Conservation (phyloP, 2,329 filamentous ascomycete genomes). For the Sporothrix pallida region DNA sequence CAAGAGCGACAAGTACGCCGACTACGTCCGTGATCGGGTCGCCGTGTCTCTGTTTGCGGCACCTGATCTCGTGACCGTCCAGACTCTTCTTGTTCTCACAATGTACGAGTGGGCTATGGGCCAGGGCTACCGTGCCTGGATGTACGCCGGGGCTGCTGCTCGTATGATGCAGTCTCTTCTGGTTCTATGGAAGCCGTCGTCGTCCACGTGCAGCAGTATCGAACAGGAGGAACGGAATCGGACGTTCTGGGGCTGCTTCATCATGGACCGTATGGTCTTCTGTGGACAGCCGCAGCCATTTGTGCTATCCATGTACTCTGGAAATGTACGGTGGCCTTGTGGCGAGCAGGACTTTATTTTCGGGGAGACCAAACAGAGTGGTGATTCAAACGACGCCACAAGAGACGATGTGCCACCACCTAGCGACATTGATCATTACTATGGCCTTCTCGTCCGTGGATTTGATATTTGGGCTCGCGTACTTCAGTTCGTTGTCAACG, state of each 20-base stretch:
- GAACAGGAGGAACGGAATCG: constrained; percentile 45
- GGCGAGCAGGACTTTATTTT: constrained; percentile 47
- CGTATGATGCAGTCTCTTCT: constrained; percentile 49
- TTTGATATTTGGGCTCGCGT: constrained; percentile 53
- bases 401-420: background rate
- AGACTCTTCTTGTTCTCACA: constrained; percentile 33
- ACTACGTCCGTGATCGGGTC: background rate
- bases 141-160: constrained; percentile 50
- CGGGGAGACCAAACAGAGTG: constrained; percentile 39
- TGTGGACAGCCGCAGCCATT: constrained; percentile 48
- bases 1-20: background rate
- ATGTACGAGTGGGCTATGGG: constrained; percentile 50
- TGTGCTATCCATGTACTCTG: constrained; percentile 36
- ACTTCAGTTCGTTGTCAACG: constrained; percentile 51
- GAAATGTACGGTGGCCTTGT: constrained; percentile 36
- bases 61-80: constrained; percentile 26
- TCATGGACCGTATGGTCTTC: constrained; percentile 53
- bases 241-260: constrained; percentile 54
- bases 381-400: background rate
- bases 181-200: constrained; percentile 39
- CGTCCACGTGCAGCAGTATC: constrained; percentile 41
- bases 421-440: constrained; percentile 37
- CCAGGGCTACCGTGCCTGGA: constrained; percentile 52
- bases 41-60: background rate
- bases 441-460: constrained; percentile 47